Percentiles rank a stretch among this genome's conserved stretches.
Conservation (phyloP, 805 yeast genomes). For the Osmozyma mogii region DNA sequence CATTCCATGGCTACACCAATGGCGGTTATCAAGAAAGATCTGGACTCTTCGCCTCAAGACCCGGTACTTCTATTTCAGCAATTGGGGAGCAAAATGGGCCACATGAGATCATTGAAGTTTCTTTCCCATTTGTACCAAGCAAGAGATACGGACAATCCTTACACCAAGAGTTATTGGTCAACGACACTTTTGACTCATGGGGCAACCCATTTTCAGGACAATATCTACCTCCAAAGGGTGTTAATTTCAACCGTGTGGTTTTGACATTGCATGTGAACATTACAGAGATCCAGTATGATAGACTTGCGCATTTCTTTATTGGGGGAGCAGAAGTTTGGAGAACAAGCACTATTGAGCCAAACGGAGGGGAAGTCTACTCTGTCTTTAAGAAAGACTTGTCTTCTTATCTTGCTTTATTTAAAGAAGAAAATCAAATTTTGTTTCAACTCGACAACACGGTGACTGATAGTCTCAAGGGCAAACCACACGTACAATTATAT, state of each 20-base stretch:
- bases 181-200: conserved; percentile 53
- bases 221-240: conserved; percentile 35
- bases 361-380: conserved; percentile 37
- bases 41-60: conserved; percentile 3
- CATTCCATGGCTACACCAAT: background rate
- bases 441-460: conserved; percentile 59
- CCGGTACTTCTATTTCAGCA: conserved; percentile 1
- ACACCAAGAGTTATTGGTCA: conserved; percentile 30
- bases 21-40: background rate
- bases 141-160: conserved; percentile 26
- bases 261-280: background rate
- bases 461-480: conserved; percentile 50
- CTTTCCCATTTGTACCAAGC: conserved; percentile 19
- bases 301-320: conserved; percentile 56
- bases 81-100: conserved; percentile 1
- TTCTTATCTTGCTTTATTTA: conserved; percentile 43
- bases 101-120: conserved; percentile 20
- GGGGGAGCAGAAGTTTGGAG: conserved; percentile 71
- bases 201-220: conserved; percentile 41
- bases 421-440: conserved; percentile 31
- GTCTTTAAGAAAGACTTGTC: conserved; percentile 57
- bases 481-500: conserved; percentile 44
- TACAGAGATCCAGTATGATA: conserved; percentile 48
- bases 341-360: conserved; percentile 60
- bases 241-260: conserved; percentile 33